These are phyloP conservation scores for Trichaptum fuscoviolaceum DNA, from an alignment of 768 basidiomycete genomes.

Conservation along the genomic window DNA sequence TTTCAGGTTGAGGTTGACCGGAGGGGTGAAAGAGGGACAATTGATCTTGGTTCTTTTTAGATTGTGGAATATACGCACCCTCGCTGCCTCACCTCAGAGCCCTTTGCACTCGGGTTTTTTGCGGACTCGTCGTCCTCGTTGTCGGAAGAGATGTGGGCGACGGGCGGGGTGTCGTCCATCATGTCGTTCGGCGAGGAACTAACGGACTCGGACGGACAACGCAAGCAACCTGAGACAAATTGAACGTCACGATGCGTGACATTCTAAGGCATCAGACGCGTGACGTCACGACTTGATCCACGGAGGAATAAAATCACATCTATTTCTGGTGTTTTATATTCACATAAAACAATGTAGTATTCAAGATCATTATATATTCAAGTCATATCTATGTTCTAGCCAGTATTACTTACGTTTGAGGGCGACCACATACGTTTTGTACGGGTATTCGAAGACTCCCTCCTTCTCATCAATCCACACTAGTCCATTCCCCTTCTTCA, in stretches of 20 bases:
- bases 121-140: background rate
- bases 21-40: background rate
- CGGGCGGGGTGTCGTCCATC: background rate
- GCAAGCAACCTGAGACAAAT: background rate
- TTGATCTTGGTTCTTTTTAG: background rate
- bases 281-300: background rate
- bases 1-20: background rate
- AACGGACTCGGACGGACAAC: background rate
- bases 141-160: background rate
- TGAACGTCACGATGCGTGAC: background rate
- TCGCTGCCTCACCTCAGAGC: background rate
- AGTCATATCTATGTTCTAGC: background rate
- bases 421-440: slow-evolving; percentile 60
- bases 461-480: slow-evolving; percentile 71
- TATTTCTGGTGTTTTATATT: background rate
- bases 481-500: slow-evolving; percentile 54
- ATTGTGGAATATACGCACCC: background rate
- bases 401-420: slow-evolving; percentile 34
- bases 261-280: background rate
- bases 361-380: background rate
- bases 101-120: background rate
- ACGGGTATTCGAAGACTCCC: slow-evolving; percentile 78
- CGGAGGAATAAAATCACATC: background rate
- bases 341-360: background rate
- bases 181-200: background rate